Percentiles rank a stretch among this genome's conserved stretches.
phyloP scores from a whole-genome alignment of 805 yeast species.

The Lachancea lanzarotensis region DNA sequence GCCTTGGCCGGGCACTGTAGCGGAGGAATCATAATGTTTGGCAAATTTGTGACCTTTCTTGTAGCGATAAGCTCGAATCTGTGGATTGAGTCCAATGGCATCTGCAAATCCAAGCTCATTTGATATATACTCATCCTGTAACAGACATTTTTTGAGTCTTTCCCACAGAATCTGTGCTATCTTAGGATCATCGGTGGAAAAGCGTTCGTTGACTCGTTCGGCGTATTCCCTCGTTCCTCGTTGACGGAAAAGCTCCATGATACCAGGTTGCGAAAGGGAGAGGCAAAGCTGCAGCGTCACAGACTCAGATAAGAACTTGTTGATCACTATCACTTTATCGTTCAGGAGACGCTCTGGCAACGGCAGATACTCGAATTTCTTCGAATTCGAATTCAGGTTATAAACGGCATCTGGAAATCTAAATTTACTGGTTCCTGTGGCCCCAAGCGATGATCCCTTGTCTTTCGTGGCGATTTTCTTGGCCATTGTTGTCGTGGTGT shows the following conservation, averaged over 20 bases:
- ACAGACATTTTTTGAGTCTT: conserved; percentile 32
- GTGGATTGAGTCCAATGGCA: conserved; percentile 49
- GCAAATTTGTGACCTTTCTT: conserved; percentile 52
- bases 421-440: background rate
- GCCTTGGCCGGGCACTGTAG: conserved; percentile 34
- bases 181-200: conserved; percentile 34
- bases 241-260: conserved; percentile 9
- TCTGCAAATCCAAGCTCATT: conserved; percentile 31
- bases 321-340: conserved; percentile 10
- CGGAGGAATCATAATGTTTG: conserved; percentile 56
- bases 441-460: background rate
- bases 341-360: conserved; percentile 6
- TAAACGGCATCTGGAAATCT: conserved; percentile 6
- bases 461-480: background rate
- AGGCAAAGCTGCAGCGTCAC: conserved; percentile 5
- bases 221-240: conserved; percentile 41
- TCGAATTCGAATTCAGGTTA: background rate
- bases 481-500: background rate
- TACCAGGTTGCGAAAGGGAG: conserved; percentile 2
- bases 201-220: conserved; percentile 50
- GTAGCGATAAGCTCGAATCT: conserved; percentile 50
- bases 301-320: conserved; percentile 6
- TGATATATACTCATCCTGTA: conserved; percentile 27
- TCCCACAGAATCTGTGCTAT: conserved; percentile 40
- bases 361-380: conserved; percentile 7